These are phyloP conservation scores for Reticulascus tulasneorum DNA, from an alignment of 2,329 filamentous ascomycete species.

Conservation along the genomic window DNA sequence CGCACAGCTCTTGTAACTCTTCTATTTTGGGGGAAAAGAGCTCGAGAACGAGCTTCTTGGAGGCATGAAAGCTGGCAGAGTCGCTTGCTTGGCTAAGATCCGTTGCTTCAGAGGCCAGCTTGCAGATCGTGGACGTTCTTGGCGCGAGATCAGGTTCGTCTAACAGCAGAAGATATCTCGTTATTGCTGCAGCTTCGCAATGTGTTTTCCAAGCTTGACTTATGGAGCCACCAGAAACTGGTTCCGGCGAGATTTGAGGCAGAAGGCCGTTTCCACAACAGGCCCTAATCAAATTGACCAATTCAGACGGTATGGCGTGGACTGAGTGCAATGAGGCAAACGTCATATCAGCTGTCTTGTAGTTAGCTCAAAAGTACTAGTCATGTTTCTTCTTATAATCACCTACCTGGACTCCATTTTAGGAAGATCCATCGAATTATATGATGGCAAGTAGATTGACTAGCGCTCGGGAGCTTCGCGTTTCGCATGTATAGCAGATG, in stretches of 20 bases:
- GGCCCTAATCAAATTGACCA: constrained; percentile 65
- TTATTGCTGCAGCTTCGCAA: constrained; percentile 37
- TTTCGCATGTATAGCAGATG: constrained; percentile 64
- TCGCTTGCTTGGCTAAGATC: constrained; percentile 23
- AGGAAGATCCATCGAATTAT: constrained; percentile 78
- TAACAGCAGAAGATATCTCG: constrained; percentile 54
- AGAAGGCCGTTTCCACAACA: constrained; percentile 55
- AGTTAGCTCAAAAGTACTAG: constrained; percentile 1
- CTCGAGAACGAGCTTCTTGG: constrained; percentile 50
- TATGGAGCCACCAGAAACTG: constrained; percentile 43
- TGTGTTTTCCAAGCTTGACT: constrained; percentile 45
- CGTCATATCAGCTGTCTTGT: constrained; percentile 56
- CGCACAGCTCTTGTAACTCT: constrained; percentile 42
- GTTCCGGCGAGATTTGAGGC: constrained; percentile 22
- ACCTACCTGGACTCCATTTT: constrained; percentile 76
- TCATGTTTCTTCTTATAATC: neutral
- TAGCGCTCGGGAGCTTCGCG: constrained; percentile 64
- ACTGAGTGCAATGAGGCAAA: constrained; percentile 62
- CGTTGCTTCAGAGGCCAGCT: neutral
- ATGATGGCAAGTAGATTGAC: constrained; percentile 63
- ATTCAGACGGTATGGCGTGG: constrained; percentile 60
- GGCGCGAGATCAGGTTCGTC: constrained; percentile 23
- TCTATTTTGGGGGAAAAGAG: constrained; percentile 50
- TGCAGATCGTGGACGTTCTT: neutral
- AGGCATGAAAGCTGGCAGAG: constrained; percentile 34